phyloP scores from a whole-genome alignment of 164 flowering plant species.

The Nymphaea thermarum region DNA sequence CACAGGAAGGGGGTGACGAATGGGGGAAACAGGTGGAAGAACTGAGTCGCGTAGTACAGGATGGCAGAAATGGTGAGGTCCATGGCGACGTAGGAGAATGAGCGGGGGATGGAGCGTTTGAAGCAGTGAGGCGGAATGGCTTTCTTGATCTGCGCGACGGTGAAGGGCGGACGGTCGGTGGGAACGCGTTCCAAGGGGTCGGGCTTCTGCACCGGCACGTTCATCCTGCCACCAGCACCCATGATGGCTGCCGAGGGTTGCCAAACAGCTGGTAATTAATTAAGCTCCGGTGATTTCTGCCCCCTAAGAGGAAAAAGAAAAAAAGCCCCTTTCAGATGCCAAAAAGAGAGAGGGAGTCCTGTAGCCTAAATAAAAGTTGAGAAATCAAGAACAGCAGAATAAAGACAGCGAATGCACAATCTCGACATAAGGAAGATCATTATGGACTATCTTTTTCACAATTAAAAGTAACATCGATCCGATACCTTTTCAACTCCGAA shows the following conservation, averaged over 20 bases:
- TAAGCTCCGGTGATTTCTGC: neutral
- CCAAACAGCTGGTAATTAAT: neutral
- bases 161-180: conserved; percentile 49
- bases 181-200: conserved; percentile 37
- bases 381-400: neutral
- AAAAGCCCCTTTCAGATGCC: neutral
- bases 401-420: too few relatives aligned
- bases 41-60: conserved; percentile 44
- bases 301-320: neutral
- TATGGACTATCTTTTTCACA: too few relatives aligned
- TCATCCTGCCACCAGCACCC: conserved; percentile 65
- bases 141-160: conserved; percentile 54
- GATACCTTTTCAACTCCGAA: too few relatives aligned
- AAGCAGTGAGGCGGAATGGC: conserved; percentile 86
- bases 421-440: too few relatives aligned
- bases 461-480: too few relatives aligned
- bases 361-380: too few relatives aligned
- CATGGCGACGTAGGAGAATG: conserved; percentile 51
- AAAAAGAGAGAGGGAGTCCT: neutral
- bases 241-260: conserved; percentile 8
- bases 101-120: conserved; percentile 55
- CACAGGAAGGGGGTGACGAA: conserved; percentile 44
- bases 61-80: conserved; percentile 43
- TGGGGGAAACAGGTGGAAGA: conserved; percentile 43
- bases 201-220: conserved; percentile 24